Evolutionary conservation across 106 monocot species (phyloP).

Genomic region (Phalaenopsis equestris): DNA sequence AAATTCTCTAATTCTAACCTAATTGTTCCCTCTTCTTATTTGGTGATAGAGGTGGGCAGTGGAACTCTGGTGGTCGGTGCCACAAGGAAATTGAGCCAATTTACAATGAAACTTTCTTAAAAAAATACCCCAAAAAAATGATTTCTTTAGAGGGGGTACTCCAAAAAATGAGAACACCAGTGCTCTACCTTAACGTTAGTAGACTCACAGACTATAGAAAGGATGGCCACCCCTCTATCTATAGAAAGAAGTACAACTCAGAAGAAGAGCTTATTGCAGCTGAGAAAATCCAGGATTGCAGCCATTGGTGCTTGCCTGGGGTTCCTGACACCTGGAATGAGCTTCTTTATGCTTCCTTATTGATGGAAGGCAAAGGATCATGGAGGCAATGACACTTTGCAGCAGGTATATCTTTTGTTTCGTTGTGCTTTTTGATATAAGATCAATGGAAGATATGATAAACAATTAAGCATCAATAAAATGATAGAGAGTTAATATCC

Average conservation of each 20-base stretch:
- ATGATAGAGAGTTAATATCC: neutral
- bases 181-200: constrained; percentile 81
- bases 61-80: constrained; percentile 93
- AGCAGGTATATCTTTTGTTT: neutral
- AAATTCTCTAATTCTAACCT: neutral
- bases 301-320: constrained; percentile 98
- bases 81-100: constrained; percentile 86
- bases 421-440: neutral
- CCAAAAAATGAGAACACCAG: constrained; percentile 50
- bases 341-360: neutral
- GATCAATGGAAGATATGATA: neutral
- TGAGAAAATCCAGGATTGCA: constrained; percentile 80
- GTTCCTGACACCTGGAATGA: constrained; percentile 46
- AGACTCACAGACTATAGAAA: constrained; percentile 80
- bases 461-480: constrained; percentile 1
- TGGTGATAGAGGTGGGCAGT: constrained; percentile 60
- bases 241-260: constrained; percentile 32
- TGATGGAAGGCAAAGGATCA: constrained; percentile 5
- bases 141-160: constrained; percentile 44
- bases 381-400: constrained; percentile 2
- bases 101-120: constrained; percentile 42
- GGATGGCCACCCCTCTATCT: constrained; percentile 82
- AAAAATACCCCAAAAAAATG: constrained; percentile 72
- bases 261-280: constrained; percentile 37
- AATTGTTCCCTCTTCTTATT: neutral